These are phyloP conservation scores for Erythrobasidium yunnanense DNA, from an alignment of 768 basidiomycete genomes.

Conservation along the genomic window DNA sequence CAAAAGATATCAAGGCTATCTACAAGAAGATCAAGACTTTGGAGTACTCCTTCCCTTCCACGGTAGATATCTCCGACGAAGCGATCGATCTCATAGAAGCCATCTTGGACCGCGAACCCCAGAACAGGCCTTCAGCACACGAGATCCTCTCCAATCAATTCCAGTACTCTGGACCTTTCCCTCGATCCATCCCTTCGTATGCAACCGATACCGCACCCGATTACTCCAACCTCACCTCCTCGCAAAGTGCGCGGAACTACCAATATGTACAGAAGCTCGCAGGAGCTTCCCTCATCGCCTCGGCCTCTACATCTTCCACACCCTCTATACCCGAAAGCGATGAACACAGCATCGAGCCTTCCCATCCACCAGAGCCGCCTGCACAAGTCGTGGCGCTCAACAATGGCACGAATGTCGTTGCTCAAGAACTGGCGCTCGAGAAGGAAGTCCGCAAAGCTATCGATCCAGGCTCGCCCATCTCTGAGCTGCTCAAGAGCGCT, in stretches of 20 bases:
- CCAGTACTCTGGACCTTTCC: slow-evolving; percentile 55
- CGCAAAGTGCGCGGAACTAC: slow-evolving; percentile 60
- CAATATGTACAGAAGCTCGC: slow-evolving; percentile 52
- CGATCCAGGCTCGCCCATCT: slow-evolving; percentile 87
- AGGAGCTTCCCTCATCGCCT: slow-evolving; percentile 45
- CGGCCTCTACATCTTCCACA: background rate
- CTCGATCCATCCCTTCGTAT: slow-evolving; percentile 64
- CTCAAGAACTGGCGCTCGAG: slow-evolving; percentile 47
- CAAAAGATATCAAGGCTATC: slow-evolving; percentile 91
- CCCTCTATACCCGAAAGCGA: slow-evolving; percentile 48
- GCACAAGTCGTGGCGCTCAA: slow-evolving; percentile 33
- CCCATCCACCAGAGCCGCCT: slow-evolving; percentile 14
- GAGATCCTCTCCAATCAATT: slow-evolving; percentile 75
- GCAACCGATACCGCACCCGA: slow-evolving; percentile 67
- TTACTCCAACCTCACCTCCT: slow-evolving; percentile 56
- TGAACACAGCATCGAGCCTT: slow-evolving; percentile 39
- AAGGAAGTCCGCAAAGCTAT: slow-evolving; percentile 94
- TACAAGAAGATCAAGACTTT: slow-evolving; percentile 93
- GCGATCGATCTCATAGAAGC: slow-evolving; percentile 66
- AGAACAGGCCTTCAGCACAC: slow-evolving; percentile 66
- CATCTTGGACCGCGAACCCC: slow-evolving; percentile 67
- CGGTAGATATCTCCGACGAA: slow-evolving; percentile 58
- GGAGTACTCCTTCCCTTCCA: slow-evolving; percentile 78
- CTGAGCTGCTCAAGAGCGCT: slow-evolving; percentile 58
- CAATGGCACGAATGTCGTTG: slow-evolving; percentile 36